phyloP scores from a whole-genome alignment of 768 basidiomycete genomes.

The Lentinula lateritia region DNA sequence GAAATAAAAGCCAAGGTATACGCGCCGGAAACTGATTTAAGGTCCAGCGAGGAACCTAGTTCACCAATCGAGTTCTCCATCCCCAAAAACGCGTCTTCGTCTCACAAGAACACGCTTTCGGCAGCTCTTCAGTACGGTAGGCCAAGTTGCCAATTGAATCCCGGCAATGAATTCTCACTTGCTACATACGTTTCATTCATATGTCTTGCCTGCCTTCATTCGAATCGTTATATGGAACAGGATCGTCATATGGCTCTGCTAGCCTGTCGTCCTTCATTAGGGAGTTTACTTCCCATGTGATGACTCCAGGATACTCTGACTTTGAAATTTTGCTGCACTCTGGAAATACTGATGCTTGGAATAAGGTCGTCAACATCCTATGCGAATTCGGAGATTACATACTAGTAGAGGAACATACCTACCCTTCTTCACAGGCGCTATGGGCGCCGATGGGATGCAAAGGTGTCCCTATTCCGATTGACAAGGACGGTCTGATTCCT shows the following conservation, averaged over 20 bases:
- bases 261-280: constrained; percentile 2
- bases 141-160: not conserved
- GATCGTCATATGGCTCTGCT: constrained; percentile 1
- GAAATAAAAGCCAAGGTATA: constrained; percentile 1
- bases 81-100: not conserved
- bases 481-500: constrained; percentile 45
- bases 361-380: constrained; percentile 9
- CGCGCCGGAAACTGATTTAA: constrained; percentile 1
- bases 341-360: constrained; percentile 9
- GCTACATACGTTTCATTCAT: not conserved
- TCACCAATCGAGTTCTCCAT: not conserved
- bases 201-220: not conserved
- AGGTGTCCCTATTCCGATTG: constrained; percentile 41
- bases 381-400: constrained; percentile 15
- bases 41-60: not conserved
- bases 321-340: constrained; percentile 6
- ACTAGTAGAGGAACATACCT: constrained; percentile 32
- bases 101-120: constrained; percentile 5
- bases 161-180: not conserved
- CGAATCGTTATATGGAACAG: not conserved
- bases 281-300: constrained; percentile 10
- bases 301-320: constrained; percentile 7
- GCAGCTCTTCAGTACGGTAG: constrained; percentile 9
- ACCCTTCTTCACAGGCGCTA: constrained; percentile 30
- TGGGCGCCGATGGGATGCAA: constrained; percentile 23